Conservation (phyloP, 2,329 filamentous ascomycete species). For the Kalmusia sp. region DNA sequence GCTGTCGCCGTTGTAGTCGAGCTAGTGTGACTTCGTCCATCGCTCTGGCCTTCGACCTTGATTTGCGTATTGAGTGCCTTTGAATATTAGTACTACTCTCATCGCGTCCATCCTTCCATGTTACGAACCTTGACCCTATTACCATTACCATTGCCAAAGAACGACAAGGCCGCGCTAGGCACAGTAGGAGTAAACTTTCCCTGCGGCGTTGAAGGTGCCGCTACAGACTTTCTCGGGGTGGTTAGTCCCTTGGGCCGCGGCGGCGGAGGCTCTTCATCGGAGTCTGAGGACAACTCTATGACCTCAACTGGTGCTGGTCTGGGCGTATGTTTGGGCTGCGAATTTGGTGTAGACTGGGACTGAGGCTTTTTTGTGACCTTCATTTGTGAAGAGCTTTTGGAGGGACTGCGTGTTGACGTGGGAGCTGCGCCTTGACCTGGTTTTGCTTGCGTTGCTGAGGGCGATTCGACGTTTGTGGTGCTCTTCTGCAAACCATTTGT, state of each 20-base stretch:
- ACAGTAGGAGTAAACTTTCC: background rate
- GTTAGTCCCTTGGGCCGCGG: background rate
- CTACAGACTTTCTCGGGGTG: background rate
- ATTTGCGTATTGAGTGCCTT: background rate
- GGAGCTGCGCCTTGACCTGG: too few relatives aligned
- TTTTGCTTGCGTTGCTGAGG: too few relatives aligned
- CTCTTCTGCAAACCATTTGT: too few relatives aligned
- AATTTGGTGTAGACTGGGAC: background rate
- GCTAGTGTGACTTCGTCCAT: too few relatives aligned
- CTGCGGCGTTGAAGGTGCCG: background rate
- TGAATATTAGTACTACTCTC: background rate
- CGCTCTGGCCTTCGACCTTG: background rate
- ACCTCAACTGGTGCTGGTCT: background rate
- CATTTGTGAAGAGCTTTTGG: background rate
- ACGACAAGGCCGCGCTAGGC: background rate
- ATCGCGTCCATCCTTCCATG: background rate
- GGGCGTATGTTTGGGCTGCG: background rate
- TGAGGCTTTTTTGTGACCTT: background rate
- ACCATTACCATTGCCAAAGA: background rate
- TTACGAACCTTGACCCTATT: background rate
- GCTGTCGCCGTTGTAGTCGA: background rate
- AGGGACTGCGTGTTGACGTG: too few relatives aligned
- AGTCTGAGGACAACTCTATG: slow-evolving; percentile 13
- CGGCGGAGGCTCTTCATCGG: slow-evolving; percentile 9
- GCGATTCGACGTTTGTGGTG: too few relatives aligned